Evolutionary conservation across 2,329 filamentous ascomycete genomes (phyloP).

Genomic region (Periglandula ipomoeae): DNA sequence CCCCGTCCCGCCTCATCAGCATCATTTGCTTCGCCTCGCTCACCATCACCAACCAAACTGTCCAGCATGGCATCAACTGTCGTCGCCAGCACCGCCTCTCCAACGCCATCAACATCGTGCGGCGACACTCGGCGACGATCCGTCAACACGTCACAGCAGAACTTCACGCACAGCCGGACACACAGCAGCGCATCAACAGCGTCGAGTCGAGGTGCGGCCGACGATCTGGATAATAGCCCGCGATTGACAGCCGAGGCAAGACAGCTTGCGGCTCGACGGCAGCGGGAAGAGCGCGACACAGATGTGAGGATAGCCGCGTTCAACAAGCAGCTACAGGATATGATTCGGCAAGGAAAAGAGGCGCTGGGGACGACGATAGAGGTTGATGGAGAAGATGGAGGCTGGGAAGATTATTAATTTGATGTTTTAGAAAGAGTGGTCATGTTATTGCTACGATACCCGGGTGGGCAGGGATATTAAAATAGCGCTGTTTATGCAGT

Average conservation of each 20-base stretch:
- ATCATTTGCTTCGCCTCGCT: constrained; percentile 22
- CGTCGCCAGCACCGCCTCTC: constrained; percentile 15
- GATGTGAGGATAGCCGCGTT: constrained; percentile 73
- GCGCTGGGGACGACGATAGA: constrained; percentile 70
- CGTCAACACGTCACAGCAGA: constrained; percentile 8
- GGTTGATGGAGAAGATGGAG: constrained; percentile 44
- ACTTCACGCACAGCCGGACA: constrained; percentile 30
- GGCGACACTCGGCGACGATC: constrained; percentile 12
- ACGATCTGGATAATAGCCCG: constrained; percentile 30
- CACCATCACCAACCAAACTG: constrained; percentile 34
- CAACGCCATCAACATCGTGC: constrained; percentile 13
- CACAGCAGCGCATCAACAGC: constrained; percentile 36
- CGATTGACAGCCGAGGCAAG: constrained; percentile 58
- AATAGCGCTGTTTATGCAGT: not conserved
- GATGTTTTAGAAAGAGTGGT: not conserved
- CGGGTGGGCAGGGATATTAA: not conserved
- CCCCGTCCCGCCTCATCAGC: constrained; percentile 21
- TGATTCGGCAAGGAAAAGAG: constrained; percentile 84
- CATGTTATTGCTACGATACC: constrained; percentile 7
- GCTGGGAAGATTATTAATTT: constrained; percentile 18
- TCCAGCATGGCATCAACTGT: constrained; percentile 19
- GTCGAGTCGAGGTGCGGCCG: constrained; percentile 19
- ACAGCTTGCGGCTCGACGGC: constrained; percentile 60
- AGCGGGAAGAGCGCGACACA: constrained; percentile 65
- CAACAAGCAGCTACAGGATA: constrained; percentile 68